A percentile compares a stretch with the other conserved stretches of the same genome.
phyloP scores from a whole-genome alignment of 1,139 yeast genomes.

The Candida albicans region DNA sequence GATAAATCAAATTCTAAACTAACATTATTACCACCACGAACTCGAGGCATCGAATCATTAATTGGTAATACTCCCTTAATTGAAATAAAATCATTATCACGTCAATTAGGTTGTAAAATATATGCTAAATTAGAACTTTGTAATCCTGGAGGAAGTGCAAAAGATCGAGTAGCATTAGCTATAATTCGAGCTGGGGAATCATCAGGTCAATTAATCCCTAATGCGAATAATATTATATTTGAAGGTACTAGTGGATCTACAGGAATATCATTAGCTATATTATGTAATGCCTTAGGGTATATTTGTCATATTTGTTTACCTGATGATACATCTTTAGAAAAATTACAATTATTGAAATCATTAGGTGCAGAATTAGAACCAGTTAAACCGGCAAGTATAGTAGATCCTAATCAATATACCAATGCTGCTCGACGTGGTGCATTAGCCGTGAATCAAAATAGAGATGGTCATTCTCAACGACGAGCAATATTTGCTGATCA shows the following conservation, averaged over 20 bases:
- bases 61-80: constrained; percentile 92
- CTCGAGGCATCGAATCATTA: constrained; percentile 49
- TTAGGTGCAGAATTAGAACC: constrained; percentile 86
- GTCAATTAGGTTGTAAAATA: constrained; percentile 74
- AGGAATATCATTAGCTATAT: constrained; percentile 88
- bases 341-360: constrained; percentile 64
- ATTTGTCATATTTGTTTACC: constrained; percentile 92
- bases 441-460: constrained; percentile 29
- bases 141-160: constrained; percentile 96
- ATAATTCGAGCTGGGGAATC: constrained; percentile 70
- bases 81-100: constrained; percentile 71
- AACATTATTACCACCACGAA: constrained; percentile 28
- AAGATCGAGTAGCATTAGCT: constrained; percentile 89
- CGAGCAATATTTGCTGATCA: constrained; percentile 90
- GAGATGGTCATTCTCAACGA: constrained; percentile 36
- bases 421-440: constrained; percentile 79
- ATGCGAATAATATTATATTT: constrained; percentile 62
- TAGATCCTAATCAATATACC: constrained; percentile 90
- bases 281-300: constrained; percentile 86
- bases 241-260: constrained; percentile 98
- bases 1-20: constrained; percentile 8
- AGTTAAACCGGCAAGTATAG: constrained; percentile 93
- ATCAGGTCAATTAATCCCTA: constrained; percentile 56
- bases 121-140: constrained; percentile 83
- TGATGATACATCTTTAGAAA: constrained; percentile 88